Base-by-base conservation (phyloP, 176 grass and related monocot genomes). In the Eleusine indica region DNA sequence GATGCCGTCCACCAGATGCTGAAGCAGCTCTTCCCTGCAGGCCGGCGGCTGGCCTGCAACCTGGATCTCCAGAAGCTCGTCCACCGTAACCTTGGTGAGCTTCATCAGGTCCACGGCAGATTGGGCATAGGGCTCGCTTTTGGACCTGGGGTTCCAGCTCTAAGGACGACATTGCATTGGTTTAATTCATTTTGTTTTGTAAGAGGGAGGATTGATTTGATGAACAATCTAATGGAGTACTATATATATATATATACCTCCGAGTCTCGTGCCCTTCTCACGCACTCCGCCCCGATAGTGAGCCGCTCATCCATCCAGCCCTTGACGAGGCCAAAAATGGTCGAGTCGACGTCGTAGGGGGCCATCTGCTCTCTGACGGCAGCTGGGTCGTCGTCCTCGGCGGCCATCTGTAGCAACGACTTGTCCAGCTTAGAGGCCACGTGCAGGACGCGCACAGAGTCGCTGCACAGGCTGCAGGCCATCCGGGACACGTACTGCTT, bases 61-160 rank as follows among this genome's bases (percentile, higher is more conserved):
- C 87, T 90, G 80, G 58, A 95, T 87, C 80, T 92, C 90, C 5
- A 87, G 86, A 75, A 95, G 85, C 80, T 89, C 90, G 5, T 95
- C 93, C 67, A 87, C 83, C 2, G 86, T 95, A 67, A 75, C 67
- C 83, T 90, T 95, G 29, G 88, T 80, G 25, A 95, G 60, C 80
- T 88, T 92, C 90, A 92, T 88, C 46, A 95, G 86, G 83, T 95
- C 90, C 39, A 90, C 86, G 9, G 86, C 90, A 10, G 88, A 95
- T 40, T 95, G 76, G 3, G 90, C 93, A 37, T 92, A 91, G 8
- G 90, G 90, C 81, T 95, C 93, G 1, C 65, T 21, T 68, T 92
- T 95, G 19, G 93, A 92, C 80, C 77, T 94, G 2, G 91, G 91
- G 62, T 90, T 89, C 91, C 91, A 93, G 32, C 80, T 90, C 91